Evolutionary conservation across 1,139 yeast genomes (phyloP).

Genomic region (Arxiozyma heterogenica): DNA sequence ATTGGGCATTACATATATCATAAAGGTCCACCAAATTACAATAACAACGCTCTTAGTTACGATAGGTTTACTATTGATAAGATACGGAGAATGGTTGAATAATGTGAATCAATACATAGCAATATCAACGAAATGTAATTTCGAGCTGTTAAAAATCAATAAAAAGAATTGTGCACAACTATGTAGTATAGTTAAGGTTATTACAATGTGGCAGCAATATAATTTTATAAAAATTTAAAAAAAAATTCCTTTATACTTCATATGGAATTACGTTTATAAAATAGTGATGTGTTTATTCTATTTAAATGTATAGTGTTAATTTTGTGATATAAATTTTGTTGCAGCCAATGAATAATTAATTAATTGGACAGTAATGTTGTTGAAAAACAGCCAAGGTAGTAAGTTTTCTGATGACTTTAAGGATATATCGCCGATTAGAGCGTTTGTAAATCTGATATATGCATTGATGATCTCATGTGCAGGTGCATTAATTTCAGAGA

Average conservation of each 20-base stretch:
- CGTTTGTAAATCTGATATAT: slow-evolving; percentile 18
- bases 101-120: too few relatives aligned
- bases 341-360: slow-evolving; percentile 14
- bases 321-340: slow-evolving; percentile 5
- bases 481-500: slow-evolving; percentile 12
- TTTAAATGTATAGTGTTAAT: slow-evolving; percentile 18
- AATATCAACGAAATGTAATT: too few relatives aligned
- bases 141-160: too few relatives aligned
- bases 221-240: too few relatives aligned
- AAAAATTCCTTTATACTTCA: too few relatives aligned
- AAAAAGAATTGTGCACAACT: not conserved
- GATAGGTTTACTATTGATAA: too few relatives aligned
- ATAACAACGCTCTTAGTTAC: too few relatives aligned
- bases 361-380: slow-evolving; percentile 14
- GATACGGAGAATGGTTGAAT: too few relatives aligned
- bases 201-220: too few relatives aligned
- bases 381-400: slow-evolving; percentile 20
- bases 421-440: slow-evolving; percentile 21
- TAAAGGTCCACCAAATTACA: too few relatives aligned
- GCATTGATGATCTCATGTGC: slow-evolving; percentile 16
- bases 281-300: slow-evolving; percentile 26
- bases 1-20: too few relatives aligned
- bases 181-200: not conserved
- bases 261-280: not conserved
- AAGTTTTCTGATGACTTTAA: slow-evolving; percentile 16